phyloP scores from a whole-genome alignment of 345 rosid genomes.

The Clarkia xantiana region DNA sequence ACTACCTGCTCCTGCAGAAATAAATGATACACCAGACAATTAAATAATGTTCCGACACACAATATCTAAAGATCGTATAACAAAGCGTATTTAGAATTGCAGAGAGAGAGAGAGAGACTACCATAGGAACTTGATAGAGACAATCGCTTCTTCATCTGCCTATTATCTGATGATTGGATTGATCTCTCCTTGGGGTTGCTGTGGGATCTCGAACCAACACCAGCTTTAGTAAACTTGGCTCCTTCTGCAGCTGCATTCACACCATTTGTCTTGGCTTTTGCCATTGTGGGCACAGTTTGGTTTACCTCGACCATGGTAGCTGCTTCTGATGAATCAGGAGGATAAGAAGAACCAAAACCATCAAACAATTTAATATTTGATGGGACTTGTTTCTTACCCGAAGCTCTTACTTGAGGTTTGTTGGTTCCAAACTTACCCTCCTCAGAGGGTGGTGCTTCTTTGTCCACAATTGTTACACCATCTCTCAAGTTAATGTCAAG shows the following conservation, averaged over 20 bases:
- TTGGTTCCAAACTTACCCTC: constrained; percentile 33
- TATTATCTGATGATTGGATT: constrained; percentile 16
- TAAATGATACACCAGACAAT: not conserved
- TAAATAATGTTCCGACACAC: not conserved
- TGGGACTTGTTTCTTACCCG: constrained; percentile 32
- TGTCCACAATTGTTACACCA: constrained; percentile 48
- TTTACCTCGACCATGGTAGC: constrained; percentile 34
- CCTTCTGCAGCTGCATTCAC: constrained; percentile 36
- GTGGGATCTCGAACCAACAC: constrained; percentile 42
- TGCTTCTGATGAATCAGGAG: constrained; percentile 35
- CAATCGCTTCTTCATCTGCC: constrained; percentile 45
- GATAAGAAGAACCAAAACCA: constrained; percentile 42
- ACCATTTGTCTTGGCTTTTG: constrained; percentile 37
- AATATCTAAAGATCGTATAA: not conserved
- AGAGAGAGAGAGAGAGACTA: constrained; percentile 9
- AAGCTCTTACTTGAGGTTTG: constrained; percentile 36
- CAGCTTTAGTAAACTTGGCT: constrained; percentile 30
- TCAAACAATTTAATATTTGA: constrained; percentile 48
- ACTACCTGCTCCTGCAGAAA: constrained; percentile 18
- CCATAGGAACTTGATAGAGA: constrained; percentile 66
- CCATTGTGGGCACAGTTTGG: constrained; percentile 21
- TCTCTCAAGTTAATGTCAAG: constrained; percentile 80
- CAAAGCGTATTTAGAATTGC: not conserved
- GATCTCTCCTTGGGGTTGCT: constrained; percentile 89
- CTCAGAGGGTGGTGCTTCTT: constrained; percentile 11